Evolutionary conservation across 1,284 basidiomycete species (phyloP).

Genomic region (Ganoderma sinense): DNA sequence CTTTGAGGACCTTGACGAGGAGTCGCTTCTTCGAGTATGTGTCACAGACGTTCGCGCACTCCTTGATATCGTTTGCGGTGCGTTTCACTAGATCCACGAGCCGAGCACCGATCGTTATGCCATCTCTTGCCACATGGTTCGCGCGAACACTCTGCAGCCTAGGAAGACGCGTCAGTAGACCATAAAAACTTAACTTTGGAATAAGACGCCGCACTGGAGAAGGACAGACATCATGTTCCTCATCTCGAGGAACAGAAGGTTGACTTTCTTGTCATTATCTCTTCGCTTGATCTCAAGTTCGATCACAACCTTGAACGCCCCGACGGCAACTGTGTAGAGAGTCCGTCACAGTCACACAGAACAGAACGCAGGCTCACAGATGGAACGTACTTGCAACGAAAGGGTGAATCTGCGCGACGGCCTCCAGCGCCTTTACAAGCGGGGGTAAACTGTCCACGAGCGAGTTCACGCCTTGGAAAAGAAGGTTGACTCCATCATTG

Average conservation of each 20-base stretch:
- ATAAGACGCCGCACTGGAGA: slow-evolving; percentile 44
- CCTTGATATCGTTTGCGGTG: slow-evolving; percentile 40
- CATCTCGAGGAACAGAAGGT: slow-evolving; percentile 51
- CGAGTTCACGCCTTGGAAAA: slow-evolving; percentile 25
- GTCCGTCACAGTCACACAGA: not conserved
- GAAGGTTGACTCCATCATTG: not conserved
- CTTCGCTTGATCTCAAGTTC: slow-evolving; percentile 48
- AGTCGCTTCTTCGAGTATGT: slow-evolving; percentile 41
- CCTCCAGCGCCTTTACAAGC: slow-evolving; percentile 35
- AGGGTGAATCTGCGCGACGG: slow-evolving; percentile 36
- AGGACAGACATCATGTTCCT: slow-evolving; percentile 52
- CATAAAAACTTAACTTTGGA: not conserved
- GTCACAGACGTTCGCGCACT: slow-evolving; percentile 42
- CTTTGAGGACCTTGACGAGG: slow-evolving; percentile 47
- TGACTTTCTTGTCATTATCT: slow-evolving; percentile 52
- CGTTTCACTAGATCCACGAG: slow-evolving; percentile 30
- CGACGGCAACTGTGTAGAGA: slow-evolving; percentile 45
- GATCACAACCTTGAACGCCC: slow-evolving; percentile 52
- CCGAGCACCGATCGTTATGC: slow-evolving; percentile 30
- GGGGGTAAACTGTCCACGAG: slow-evolving; percentile 34
- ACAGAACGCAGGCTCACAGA: not conserved
- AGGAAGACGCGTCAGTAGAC: not conserved
- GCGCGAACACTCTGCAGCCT: slow-evolving; percentile 17
- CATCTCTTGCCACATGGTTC: slow-evolving; percentile 32
- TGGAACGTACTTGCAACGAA: slow-evolving; percentile 30